These are phyloP conservation scores for Paramecium pentaurelia DNA, from an alignment of 73 alveolate species.

Conservation along the genomic window DNA sequence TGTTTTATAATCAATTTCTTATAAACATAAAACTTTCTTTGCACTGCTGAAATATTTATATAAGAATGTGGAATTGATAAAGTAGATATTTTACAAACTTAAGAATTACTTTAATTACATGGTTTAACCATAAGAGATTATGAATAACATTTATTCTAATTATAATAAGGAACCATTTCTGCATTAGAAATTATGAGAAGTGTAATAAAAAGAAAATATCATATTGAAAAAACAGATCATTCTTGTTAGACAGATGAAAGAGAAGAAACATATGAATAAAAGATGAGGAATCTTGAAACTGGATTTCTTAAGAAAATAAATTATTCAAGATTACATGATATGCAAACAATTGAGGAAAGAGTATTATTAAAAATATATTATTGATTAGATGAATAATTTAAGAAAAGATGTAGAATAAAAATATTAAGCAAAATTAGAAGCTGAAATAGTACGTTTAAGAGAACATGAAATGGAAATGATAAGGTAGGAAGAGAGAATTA, in stretches of 20 bases:
- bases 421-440: background rate
- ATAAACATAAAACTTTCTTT: background rate
- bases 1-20: background rate
- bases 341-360: conserved; percentile 15
- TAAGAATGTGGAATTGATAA: background rate
- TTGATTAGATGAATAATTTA: background rate
- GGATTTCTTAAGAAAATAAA: background rate
- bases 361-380: background rate
- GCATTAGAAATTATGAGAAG: background rate
- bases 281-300: background rate
- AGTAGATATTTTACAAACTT: background rate
- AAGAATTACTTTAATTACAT: background rate
- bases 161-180: background rate
- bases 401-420: background rate
- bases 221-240: conserved; percentile 1
- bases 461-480: background rate
- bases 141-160: background rate
- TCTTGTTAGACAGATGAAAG: conserved; percentile 24
- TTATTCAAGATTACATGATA: conserved; percentile 30
- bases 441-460: background rate
- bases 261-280: conserved; percentile 17
- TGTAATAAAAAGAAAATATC: background rate
- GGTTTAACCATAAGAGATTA: conserved; percentile 40
- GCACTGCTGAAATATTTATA: background rate
- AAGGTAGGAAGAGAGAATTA: background rate